phyloP scores from a whole-genome alignment of 176 grass and related monocot genomes.

The Cenchrus fungigraminus region DNA sequence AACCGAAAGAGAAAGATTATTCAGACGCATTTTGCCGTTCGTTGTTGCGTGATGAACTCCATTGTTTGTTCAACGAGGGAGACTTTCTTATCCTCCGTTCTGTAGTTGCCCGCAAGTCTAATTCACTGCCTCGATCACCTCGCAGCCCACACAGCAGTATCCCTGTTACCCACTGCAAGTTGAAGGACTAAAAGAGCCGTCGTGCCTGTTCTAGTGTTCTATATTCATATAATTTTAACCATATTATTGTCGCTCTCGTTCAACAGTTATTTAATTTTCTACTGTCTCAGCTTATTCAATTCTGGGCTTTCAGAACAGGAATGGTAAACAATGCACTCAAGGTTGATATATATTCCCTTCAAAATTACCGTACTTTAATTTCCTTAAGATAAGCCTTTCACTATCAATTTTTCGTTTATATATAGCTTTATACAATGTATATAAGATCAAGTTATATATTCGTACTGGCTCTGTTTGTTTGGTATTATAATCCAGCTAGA shows the following conservation, averaged over 20 bases:
- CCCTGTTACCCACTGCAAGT: not conserved
- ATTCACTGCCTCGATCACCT: not conserved
- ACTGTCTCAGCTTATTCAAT: not conserved
- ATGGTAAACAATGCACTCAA: not conserved
- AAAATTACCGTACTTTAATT: too few species aligned
- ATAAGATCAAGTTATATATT: too few species aligned
- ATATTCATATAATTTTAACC: not conserved
- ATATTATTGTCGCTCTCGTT: not conserved
- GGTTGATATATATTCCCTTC: not conserved
- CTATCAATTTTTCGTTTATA: too few species aligned
- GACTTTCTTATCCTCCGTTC: not conserved
- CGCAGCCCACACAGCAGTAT: slow-evolving; percentile 1
- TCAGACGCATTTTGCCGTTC: not conserved
- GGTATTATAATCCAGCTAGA: too few species aligned
- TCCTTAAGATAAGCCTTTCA: too few species aligned
- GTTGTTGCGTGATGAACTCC: slow-evolving; percentile 5
- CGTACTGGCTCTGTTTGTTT: too few species aligned
- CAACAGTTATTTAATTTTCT: not conserved
- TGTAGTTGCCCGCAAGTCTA: slow-evolving; percentile 15
- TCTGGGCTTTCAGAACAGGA: not conserved
- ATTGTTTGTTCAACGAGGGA: not conserved
- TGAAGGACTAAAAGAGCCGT: not conserved
- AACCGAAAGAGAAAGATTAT: not conserved
- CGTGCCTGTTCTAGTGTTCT: not conserved
- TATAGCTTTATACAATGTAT: too few species aligned